These are phyloP conservation scores for Fagopyrum esculentum DNA, from an alignment of 148 eudicot genomes.

Conservation along the genomic window DNA sequence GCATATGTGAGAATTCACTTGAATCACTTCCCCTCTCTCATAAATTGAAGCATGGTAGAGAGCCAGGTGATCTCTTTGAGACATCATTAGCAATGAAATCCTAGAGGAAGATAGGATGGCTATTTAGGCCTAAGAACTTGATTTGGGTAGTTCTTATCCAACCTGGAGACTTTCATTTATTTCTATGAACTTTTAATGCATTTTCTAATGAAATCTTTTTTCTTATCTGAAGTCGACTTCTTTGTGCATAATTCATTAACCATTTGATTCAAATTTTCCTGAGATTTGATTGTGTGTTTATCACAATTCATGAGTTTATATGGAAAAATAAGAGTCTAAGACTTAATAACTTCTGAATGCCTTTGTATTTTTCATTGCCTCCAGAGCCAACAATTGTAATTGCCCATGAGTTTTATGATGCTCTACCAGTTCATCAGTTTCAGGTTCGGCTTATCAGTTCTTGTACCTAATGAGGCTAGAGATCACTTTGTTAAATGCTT, in stretches of 20 bases:
- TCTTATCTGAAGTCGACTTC: background rate
- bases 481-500: background rate
- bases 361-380: constrained; percentile 13
- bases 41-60: background rate
- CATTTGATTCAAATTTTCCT: background rate
- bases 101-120: background rate
- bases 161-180: background rate
- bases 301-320: background rate
- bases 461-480: background rate
- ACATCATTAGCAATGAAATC: background rate
- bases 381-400: constrained; percentile 81
- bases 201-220: background rate
- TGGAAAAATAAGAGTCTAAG: background rate
- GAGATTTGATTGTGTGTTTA: background rate
- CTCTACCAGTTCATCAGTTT: constrained; percentile 93
- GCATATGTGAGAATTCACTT: background rate
- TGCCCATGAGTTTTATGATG: constrained; percentile 93
- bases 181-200: background rate
- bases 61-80: background rate
- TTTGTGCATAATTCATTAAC: background rate
- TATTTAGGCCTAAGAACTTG: background rate
- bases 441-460: constrained; percentile 42
- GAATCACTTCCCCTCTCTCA: background rate
- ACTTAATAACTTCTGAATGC: background rate
- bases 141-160: constrained; percentile 2